Evolutionary conservation across 192 early-diverging fungal genomes (phyloP).

Genomic region (Cladochytrium replicatum): DNA sequence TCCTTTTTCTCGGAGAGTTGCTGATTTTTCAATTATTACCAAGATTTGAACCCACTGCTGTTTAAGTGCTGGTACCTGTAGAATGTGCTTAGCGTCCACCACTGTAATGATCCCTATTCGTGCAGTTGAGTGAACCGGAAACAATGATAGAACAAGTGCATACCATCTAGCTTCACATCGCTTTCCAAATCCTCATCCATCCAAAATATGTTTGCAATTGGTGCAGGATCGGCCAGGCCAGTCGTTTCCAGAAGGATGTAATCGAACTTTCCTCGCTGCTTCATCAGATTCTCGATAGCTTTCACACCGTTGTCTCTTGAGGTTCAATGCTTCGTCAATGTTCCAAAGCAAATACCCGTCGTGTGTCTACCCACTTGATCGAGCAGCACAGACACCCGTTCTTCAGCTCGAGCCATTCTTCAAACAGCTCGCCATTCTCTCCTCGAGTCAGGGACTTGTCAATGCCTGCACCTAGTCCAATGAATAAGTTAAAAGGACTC

Average conservation of each 20-base stretch:
- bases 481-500: not conserved
- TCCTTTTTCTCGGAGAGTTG: conserved; percentile 37
- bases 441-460: conserved; percentile 83
- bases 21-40: conserved; percentile 5
- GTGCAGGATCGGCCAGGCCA: conserved; percentile 66
- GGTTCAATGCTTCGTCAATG: not conserved
- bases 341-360: not conserved
- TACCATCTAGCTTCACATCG: conserved; percentile 77
- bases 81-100: conserved; percentile 67
- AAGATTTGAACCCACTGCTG: not conserved
- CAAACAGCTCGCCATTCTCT: conserved; percentile 69
- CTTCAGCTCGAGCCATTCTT: conserved; percentile 94
- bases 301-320: conserved; percentile 82
- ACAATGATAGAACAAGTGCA: not conserved
- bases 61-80: conserved; percentile 6
- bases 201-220: conserved; percentile 96
- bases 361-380: conserved; percentile 57
- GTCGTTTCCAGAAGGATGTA: conserved; percentile 96
- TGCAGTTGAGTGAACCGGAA: not conserved
- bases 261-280: conserved; percentile 85
- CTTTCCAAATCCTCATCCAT: conserved; percentile 86
- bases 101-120: conserved; percentile 61
- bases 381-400: conserved; percentile 99
- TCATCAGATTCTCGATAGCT: conserved; percentile 88
- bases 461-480: conserved; percentile 63